A percentile compares a stretch with the other conserved stretches of the same genome.
phyloP scores from a whole-genome alignment of 768 basidiomycete genomes.

The Auriscalpium vulgare region DNA sequence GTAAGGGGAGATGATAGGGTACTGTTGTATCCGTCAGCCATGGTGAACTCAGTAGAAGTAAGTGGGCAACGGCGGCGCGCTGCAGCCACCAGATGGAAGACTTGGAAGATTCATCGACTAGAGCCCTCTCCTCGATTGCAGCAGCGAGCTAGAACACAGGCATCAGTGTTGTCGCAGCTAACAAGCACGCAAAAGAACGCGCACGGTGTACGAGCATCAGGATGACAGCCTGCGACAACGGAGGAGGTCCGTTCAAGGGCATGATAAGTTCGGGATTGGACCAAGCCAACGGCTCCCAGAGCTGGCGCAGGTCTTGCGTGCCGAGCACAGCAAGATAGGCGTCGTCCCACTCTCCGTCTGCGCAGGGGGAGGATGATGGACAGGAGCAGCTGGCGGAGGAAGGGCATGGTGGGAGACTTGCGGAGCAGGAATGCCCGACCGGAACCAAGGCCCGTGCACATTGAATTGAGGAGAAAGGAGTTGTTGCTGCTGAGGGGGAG shows the following conservation, averaged over 20 bases:
- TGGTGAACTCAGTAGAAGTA: conserved; percentile 5
- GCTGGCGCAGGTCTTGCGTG: no score
- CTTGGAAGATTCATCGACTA: conserved; percentile 76
- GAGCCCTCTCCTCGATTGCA: conserved; percentile 66
- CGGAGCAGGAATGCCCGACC: no score
- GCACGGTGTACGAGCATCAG: conserved; percentile 79
- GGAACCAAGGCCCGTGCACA: no score
- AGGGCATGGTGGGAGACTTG: no score
- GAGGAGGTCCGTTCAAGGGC: conserved; percentile 60
- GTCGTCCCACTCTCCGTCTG: no score
- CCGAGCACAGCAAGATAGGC: no score
- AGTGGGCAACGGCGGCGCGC: conserved; percentile 49
- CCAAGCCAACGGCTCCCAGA: no score
- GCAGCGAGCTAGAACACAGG: conserved; percentile 56
- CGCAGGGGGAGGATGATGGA: no score
- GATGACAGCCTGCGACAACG: conserved; percentile 78
- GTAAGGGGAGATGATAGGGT: conserved; percentile 77
- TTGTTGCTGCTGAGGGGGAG: no score
- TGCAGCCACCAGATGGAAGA: conserved; percentile 83
- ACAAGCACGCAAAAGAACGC: conserved; percentile 22
- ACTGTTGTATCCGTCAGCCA: no score
- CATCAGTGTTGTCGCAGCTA: conserved; percentile 3
- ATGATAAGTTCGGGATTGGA: conserved; percentile 77
- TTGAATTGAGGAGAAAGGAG: no score
- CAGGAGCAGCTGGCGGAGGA: no score